Evolutionary conservation across 163 green algal species (phyloP).

Genomic region (Scenedesmus sp.): DNA sequence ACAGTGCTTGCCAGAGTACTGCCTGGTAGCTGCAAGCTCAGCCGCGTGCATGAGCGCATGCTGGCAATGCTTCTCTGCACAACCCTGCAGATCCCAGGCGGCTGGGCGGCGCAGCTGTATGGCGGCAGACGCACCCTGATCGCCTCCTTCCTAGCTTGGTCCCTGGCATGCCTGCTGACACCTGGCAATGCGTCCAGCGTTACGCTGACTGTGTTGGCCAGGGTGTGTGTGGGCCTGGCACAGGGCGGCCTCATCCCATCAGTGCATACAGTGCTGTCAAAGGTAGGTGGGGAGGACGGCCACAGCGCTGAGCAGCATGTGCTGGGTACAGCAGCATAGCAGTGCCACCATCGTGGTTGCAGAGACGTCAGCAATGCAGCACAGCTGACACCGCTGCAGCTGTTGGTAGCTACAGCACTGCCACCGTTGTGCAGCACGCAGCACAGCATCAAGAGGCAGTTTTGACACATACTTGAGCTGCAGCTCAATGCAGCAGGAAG

Average conservation of each 20-base stretch:
- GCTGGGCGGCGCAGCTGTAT: constrained; percentile 87
- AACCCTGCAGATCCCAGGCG: constrained; percentile 84
- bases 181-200: constrained; percentile 69
- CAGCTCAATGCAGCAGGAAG: no score
- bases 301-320: neutral
- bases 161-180: constrained; percentile 82
- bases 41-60: neutral
- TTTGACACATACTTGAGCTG: no score
- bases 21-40: neutral
- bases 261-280: constrained; percentile 93
- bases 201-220: constrained; percentile 64
- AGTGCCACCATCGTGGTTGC: neutral
- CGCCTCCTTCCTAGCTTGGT: constrained; percentile 91
- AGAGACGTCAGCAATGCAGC: no score
- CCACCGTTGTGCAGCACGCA: neutral
- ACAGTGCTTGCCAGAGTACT: neutral
- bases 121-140: constrained; percentile 87
- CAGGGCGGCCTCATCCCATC: constrained; percentile 97
- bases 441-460: neutral
- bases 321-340: neutral
- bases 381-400: no score
- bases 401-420: neutral
- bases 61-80: neutral
- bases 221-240: constrained; percentile 88
- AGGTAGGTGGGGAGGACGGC: constrained; percentile 53